Evolutionary conservation across 2,329 filamentous ascomycete species (phyloP).

Genomic region (Ophiostoma piceae): DNA sequence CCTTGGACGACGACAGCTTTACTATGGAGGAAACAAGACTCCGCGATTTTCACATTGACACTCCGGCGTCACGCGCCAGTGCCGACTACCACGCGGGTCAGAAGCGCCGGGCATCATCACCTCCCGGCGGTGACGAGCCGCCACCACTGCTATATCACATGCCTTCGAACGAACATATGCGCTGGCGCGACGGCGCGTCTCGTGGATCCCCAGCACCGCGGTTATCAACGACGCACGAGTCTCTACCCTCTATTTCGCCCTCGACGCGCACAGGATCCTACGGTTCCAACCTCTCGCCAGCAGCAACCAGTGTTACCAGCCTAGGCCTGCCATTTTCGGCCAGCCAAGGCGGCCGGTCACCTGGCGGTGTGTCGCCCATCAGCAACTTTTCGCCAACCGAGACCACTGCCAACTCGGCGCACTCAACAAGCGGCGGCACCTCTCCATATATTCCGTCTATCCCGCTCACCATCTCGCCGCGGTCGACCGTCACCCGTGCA

Average conservation of each 20-base stretch:
- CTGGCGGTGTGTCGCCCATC: conserved; percentile 39
- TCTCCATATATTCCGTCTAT: conserved; percentile 48
- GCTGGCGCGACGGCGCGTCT: conserved; percentile 45
- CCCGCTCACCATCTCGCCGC: conserved; percentile 47
- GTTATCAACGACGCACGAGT: conserved; percentile 44
- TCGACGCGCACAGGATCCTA: conserved; percentile 46
- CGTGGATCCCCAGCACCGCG: conserved; percentile 51
- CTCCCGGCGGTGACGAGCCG: conserved; percentile 45
- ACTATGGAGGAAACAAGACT: conserved; percentile 44
- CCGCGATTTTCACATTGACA: conserved; percentile 45
- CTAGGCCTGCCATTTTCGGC: conserved; percentile 36
- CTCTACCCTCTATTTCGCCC: conserved; percentile 43
- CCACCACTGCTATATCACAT: conserved; percentile 33
- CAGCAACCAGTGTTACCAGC: conserved; percentile 41
- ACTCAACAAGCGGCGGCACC: conserved; percentile 33
- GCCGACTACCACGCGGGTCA: conserved; percentile 43
- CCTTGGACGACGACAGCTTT: conserved; percentile 47
- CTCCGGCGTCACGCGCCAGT: conserved; percentile 28
- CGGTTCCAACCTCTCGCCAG: conserved; percentile 43
- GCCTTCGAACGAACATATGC: conserved; percentile 41
- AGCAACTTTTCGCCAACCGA: conserved; percentile 48
- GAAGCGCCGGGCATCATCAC: conserved; percentile 54
- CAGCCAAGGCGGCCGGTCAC: conserved; percentile 41
- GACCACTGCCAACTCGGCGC: conserved; percentile 29
- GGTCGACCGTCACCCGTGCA: conserved; percentile 44